Evolutionary conservation across 2,329 filamentous ascomycete genomes (phyloP), one percentile per base, ranked within the genome.

Genomic region (Paradendryphiella salina): DNA sequence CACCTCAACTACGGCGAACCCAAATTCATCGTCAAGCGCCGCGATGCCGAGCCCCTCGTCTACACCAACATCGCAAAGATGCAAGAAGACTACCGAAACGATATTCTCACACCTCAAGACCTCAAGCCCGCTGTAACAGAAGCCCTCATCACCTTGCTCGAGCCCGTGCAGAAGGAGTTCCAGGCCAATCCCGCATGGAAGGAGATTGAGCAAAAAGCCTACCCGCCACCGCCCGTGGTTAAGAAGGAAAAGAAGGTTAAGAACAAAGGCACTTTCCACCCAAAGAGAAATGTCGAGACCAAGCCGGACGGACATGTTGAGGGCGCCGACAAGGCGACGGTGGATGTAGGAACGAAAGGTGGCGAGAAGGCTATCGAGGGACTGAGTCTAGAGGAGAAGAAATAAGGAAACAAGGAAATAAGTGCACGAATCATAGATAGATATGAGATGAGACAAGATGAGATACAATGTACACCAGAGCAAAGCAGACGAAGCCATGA

Each of bases 51-150:
- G 67, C 85, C 90, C 1, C 76, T 96, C 28, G 80, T 91, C 54
- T 97, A 96, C 80, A 84, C 80, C n/a, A 77, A 83, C 50, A 89
- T 95, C 52, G 77, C 84, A 50, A 77, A 88, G 64, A 80, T 97
- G 69, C 85, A 90, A 57, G 83, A 86, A 13, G 93, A 96, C 73
- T 97, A 95, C 77, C 72, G 74, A 49, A 85, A 83, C 44, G 93
- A 97, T 68, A 80, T 88, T 81, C 82, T 96, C 55, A 90, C 88
- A 1, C 94, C 94, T 0, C 92, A 96, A 77, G 76, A 88, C 10
- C 79, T 97, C 44, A 97, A 99, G 78, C 82, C 86, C n/a, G 90
- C 89, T 9, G 85, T 95, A 5, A 82, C 88, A 4, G 81, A 84
- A 44, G 89, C 85, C 8, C 81, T 99, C 15, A 85, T 84, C 60